Base-by-base conservation (phyloP, 2,329 filamentous ascomycete species). In the Thelonectria blattea region DNA sequence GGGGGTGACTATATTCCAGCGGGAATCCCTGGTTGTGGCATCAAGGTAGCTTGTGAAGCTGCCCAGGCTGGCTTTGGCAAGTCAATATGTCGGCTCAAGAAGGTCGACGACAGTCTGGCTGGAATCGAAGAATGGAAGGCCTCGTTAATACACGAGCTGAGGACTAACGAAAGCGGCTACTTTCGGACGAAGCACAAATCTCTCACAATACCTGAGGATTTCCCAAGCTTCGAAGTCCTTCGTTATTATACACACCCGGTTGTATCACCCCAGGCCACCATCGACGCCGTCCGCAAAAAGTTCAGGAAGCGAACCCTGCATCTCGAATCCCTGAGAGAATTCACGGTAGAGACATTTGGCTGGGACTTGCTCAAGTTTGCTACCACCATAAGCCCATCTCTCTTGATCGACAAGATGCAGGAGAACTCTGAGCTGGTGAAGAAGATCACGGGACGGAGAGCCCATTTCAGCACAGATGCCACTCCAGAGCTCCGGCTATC, bases 1-100 rank as follows among this genome's bases (percentile, higher is more conserved):
- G 95, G 95, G 7, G 95, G 95, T 7, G 95, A 99, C 75, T 99
- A 99, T 69, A 81, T 94, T 0, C 91, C 93, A 0, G 91, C 92
- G 56, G 95, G 95, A 0, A 89, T 99, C 15, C 88, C 91, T 0
- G 91, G 91, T 4, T 96, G 93, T 68, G 95, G 95, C 2, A 87
- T 92, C 50, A 96, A 94, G 72, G 82, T 93, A 11, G 94, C 95
- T 0, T 95, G 91, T 66, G 92, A 97, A 73, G 96, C 95, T 55
- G 93, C 93, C 34, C 87, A 87, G 69, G 95, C 92, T 53, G 93
- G 93, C 0, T 98, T 94, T 74, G 95, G 94, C 2, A 85, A 82
- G 59, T 85, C 89, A 37, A 78, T 98, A 4, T 94, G 91, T 72
- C 81, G 78, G 2, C 76, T 95, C 27, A 83, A 85, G 58, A 80